These are phyloP conservation scores for Castanea crenata DNA, from an alignment of 306 rosid genomes.

Conservation along the genomic window DNA sequence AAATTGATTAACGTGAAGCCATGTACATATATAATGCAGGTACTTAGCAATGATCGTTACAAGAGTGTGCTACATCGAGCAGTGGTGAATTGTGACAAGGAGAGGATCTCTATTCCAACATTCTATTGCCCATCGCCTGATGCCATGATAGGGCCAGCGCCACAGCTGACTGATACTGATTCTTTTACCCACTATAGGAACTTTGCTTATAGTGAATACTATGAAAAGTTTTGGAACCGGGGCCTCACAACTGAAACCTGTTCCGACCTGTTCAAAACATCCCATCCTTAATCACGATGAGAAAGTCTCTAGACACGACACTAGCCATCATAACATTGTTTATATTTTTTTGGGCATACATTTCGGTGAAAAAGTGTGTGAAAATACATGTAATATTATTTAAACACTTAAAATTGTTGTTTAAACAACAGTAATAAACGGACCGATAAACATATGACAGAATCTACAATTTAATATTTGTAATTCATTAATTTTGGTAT, in stretches of 20 bases:
- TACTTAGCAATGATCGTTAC: conserved; percentile 24
- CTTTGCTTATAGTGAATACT: conserved; percentile 23
- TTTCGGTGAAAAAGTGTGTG: no score
- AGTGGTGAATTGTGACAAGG: conserved; percentile 25
- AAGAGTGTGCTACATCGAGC: conserved; percentile 33
- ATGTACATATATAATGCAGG: not conserved
- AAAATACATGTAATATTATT: no score
- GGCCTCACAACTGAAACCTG: conserved; percentile 4
- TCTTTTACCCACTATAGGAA: conserved; percentile 1
- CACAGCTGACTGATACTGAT: not conserved
- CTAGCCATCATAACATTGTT: no score
- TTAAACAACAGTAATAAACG: no score
- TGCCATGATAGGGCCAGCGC: conserved; percentile 20
- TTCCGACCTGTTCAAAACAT: conserved; percentile 16
- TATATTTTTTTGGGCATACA: no score
- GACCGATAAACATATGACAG: no score
- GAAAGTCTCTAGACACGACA: no score
- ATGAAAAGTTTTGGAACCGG: conserved; percentile 24
- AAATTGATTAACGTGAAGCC: no score
- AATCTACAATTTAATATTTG: no score
- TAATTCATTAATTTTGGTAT: no score
- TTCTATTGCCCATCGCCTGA: conserved; percentile 32
- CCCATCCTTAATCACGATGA: not conserved
- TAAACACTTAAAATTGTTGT: no score
- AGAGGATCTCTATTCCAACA: conserved; percentile 33